Evolutionary conservation across 2,329 filamentous ascomycete species (phyloP), one percentile per base, ranked within the genome.

Genomic region (Colletotrichum spinosum): DNA sequence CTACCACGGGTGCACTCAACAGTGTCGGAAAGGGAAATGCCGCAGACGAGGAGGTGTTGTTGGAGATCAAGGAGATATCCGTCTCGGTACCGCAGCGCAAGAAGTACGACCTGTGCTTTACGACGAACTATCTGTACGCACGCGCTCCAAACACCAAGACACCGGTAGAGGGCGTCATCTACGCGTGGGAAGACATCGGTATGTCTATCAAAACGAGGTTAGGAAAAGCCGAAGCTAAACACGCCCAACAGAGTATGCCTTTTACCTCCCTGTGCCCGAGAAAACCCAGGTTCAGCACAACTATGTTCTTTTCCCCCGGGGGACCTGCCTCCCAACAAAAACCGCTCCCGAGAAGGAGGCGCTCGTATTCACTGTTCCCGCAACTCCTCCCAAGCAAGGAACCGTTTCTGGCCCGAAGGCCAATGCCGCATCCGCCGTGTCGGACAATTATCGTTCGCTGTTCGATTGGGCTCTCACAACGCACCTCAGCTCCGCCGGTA

Each of bases 21-120:
- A 72, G 70, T 49, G 70, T 68, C 3, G 67, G 57, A 56, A 68
- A 68, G 38, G 76, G 76, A 33, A 80, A 80, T 54, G 80, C 84
- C 1, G 78, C 79, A 2, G 76, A 79, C 6, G 87, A 90, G 69
- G 71, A 80, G 7, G 76, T 90, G 0, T 75, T 90, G 34, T 78
- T 90, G 15, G 85, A 86, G 68, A 80, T 91, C 65, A 89, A 88
- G 74, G 89, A 90, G 49, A 88, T 91, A 17, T 91, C 88, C 0
- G 81, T 91, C n/a, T 86, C 87, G 1, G 82, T 90, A 4, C 89
- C 89, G 0, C 87, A 89, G 77, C 82, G 89, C 68, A 92, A 91
- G 77, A 92, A 91, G 75, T 88, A 88, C 69, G 86, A 88, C 68
- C 74, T 91, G 8, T 88, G 86, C 74, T 85, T 91, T 67, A 91